phyloP scores from a whole-genome alignment of 2,329 filamentous ascomycete genomes.

The Thielaviopsis euricoi region DNA sequence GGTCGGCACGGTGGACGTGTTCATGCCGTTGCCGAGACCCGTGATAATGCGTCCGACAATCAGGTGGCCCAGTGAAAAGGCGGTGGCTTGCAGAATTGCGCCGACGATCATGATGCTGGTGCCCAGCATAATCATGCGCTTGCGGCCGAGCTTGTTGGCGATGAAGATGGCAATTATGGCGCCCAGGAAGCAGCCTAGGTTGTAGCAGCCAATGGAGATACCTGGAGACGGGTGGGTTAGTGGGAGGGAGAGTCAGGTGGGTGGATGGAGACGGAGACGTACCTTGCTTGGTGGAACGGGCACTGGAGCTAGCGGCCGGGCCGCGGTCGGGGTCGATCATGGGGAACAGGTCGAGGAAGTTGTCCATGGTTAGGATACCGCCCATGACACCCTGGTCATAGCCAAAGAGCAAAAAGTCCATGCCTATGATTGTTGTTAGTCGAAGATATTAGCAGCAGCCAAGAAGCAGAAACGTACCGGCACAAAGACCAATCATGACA shows the following conservation, averaged over 20 bases:
- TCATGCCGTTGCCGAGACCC: constrained; percentile 39
- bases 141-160: constrained; percentile 44
- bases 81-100: constrained; percentile 39
- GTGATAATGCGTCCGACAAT: constrained; percentile 38
- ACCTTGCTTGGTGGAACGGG: constrained; percentile 32
- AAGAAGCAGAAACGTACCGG: constrained; percentile 12
- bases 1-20: constrained; percentile 36
- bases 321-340: constrained; percentile 30
- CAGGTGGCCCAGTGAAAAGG: constrained; percentile 23
- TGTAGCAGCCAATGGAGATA: constrained; percentile 39
- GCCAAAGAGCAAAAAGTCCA: constrained; percentile 27
- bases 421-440: constrained; percentile 1
- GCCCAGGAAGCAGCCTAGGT: constrained; percentile 45
- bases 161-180: constrained; percentile 50
- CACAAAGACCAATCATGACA: constrained; percentile 13
- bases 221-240: too few species aligned
- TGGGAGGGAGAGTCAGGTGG: background rate
- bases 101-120: constrained; percentile 41
- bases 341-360: constrained; percentile 42
- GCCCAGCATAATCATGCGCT: constrained; percentile 41
- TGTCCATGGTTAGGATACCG: constrained; percentile 50
- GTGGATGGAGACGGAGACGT: background rate
- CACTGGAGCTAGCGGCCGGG: constrained; percentile 19
- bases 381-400: constrained; percentile 61
- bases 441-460: background rate